Evolutionary conservation across 345 rosid species (phyloP).

Genomic region (Murraya paniculata): DNA sequence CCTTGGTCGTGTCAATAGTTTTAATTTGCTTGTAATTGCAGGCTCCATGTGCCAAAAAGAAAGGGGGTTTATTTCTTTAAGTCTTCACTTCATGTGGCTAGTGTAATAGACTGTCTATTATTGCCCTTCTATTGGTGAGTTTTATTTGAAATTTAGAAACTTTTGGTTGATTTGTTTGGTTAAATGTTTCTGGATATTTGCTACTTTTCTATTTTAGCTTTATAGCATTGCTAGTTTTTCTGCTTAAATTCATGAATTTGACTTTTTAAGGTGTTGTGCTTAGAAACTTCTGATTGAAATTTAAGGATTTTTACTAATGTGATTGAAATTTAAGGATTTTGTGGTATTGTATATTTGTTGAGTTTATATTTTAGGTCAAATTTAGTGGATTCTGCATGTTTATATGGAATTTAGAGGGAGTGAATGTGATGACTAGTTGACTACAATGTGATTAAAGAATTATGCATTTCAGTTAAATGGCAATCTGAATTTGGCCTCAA

Average conservation of each 20-base stretch:
- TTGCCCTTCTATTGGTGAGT: constrained; percentile 65
- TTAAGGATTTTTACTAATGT: not conserved
- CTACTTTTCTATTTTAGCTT: not conserved
- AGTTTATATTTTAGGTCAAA: not conserved
- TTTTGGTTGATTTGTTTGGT: not conserved
- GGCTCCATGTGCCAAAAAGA: too few species aligned
- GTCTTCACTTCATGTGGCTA: too few species aligned
- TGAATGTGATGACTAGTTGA: not conserved
- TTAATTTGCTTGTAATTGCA: too few species aligned
- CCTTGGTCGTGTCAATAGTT: too few species aligned
- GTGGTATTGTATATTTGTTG: not conserved
- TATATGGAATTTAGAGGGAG: not conserved
- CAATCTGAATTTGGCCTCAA: not conserved
- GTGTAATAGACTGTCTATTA: too few species aligned
- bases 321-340: not conserved
- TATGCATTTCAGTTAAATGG: not conserved
- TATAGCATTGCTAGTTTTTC: not conserved
- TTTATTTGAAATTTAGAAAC: not conserved
- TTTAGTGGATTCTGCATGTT: not conserved
- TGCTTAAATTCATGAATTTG: not conserved
- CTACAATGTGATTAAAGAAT: not conserved
- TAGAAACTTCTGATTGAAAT: not conserved
- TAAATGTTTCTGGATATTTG: not conserved
- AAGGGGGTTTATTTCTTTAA: too few species aligned
- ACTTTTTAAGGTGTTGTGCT: too few species aligned